Base-by-base conservation (phyloP, 805 yeast species). In the Hanseniaspora guilliermondii region DNA sequence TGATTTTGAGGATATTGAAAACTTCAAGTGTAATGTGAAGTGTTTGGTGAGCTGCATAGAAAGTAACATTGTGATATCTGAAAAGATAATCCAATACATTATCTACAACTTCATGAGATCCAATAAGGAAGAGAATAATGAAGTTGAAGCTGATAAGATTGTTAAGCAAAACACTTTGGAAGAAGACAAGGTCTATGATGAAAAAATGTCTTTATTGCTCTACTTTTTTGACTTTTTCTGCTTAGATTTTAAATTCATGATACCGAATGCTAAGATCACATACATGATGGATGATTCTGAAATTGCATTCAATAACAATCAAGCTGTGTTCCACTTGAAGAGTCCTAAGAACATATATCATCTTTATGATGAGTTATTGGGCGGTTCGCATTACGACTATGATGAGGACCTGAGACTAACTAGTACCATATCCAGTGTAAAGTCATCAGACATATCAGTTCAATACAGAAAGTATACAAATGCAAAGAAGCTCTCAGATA, bases 21-120 rank as follows among this genome's bases (percentile, higher is more conserved):
- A 61, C 4, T 45, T 62, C 16, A 54, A 60, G 3, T 44, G 49
- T 33, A 56, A 58, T 24, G 59, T 64, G 12, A 56, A 62, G 9
- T 58, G 60, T 44, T 62, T 63, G 11, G 42, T 62, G 14, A 65
- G 61, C 52, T 56, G 67, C 12, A 61, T 66, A 3, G 65, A 67
- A 47, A 68, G 70, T 16, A 57, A 65, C 1, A 49, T 66, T 2
- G 60, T 60, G n/a, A 55, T 64, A 2, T 36, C 53, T 8, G 47
- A 50, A 27, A 53, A 57, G 17, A 52, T 50, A 32, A 16, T 50
- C 7, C 55, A 58, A 33, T 56, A 57, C 47, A 50, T 57, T 32
- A 32, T 58, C 6, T 48, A 44, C 21, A 42, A 55, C 47, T 53
- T 46, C 41, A 3, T 44, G 5, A 42, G 36, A 21, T n/a, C 37